Evolutionary conservation across 352 stramenopile genomes (phyloP).

Genomic region (Pythium plurisporium): DNA sequence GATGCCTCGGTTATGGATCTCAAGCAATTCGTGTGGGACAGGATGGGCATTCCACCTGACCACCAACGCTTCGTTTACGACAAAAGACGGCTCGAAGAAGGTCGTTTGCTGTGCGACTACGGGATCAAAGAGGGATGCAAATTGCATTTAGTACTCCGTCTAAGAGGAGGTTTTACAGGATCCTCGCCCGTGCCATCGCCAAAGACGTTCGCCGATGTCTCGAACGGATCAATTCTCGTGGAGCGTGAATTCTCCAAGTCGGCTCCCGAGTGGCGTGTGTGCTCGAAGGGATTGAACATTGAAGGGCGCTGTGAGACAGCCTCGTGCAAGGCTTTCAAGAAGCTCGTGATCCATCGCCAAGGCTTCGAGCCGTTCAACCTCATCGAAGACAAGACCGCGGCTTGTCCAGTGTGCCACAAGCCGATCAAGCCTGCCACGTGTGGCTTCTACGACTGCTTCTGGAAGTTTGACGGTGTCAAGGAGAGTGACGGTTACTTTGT

Average conservation of each 20-base stretch:
- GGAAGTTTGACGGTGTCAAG: conserved; percentile 3
- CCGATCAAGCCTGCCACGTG: not conserved
- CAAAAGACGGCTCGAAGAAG: conserved; percentile 87
- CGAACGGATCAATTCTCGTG: conserved; percentile 10
- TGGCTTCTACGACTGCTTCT: conserved; percentile 2
- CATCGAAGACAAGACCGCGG: conserved; percentile 1
- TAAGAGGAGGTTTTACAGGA: conserved; percentile 52
- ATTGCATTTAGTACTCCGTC: conserved; percentile 78
- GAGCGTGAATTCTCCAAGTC: conserved; percentile 6
- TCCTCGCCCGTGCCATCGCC: conserved; percentile 27
- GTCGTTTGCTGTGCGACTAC: conserved; percentile 85
- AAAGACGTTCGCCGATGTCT: conserved; percentile 26
- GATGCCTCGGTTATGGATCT: too few species aligned
- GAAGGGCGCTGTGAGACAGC: conserved; percentile 25
- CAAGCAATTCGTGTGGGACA: too few species aligned
- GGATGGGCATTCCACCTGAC: conserved; percentile 74
- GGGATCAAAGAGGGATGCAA: conserved; percentile 86
- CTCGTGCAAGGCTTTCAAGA: conserved; percentile 12
- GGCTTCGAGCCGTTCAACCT: conserved; percentile 24
- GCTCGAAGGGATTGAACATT: conserved; percentile 26
- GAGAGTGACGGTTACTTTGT: not conserved
- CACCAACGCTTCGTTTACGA: conserved; percentile 91
- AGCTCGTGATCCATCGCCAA: conserved; percentile 28
- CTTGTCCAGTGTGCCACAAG: conserved; percentile 19
- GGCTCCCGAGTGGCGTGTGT: conserved; percentile 15